Evolutionary conservation across 768 basidiomycete species (phyloP).

Genomic region (Tylopilus cervinicoccineus): DNA sequence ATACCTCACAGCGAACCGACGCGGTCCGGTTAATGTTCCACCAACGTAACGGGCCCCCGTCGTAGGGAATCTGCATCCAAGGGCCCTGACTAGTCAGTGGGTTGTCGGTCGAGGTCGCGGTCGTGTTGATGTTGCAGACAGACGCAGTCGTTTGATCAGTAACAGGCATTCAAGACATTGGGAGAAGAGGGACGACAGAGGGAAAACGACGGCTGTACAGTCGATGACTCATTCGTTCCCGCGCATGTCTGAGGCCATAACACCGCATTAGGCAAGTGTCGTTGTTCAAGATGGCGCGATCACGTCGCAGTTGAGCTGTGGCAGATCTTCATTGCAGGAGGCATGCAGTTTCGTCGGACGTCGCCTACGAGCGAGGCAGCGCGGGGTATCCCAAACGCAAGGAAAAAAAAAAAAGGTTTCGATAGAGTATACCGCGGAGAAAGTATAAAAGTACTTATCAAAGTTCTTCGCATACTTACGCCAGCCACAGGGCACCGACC

Average conservation of each 20-base stretch:
- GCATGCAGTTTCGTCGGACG: no score
- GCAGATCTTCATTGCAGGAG: neutral
- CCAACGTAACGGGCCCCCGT: conserved; percentile 68
- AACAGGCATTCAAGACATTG: neutral
- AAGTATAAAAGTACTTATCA: no score
- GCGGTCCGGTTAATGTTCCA: conserved; percentile 52
- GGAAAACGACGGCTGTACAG: conserved; percentile 9
- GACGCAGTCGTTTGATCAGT: neutral
- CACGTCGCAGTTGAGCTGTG: neutral
- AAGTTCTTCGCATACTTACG: no score
- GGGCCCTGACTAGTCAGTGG: conserved; percentile 64
- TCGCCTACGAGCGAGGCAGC: no score
- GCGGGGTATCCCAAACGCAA: neutral
- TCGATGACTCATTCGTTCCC: conserved; percentile 24
- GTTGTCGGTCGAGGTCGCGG: conserved; percentile 10
- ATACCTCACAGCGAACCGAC: conserved; percentile 42
- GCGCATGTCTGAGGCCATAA: neutral
- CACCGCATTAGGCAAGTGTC: conserved; percentile 19
- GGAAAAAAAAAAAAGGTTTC: neutral
- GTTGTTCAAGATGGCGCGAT: conserved; percentile 13
- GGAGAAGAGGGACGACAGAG: neutral
- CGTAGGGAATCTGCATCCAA: conserved; percentile 36
- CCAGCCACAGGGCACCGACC: conserved; percentile 28
- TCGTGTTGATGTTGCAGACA: no score
- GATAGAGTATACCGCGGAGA: neutral